Conservation (phyloP, 129 eudicot genomes). For the Silybum marianum region DNA sequence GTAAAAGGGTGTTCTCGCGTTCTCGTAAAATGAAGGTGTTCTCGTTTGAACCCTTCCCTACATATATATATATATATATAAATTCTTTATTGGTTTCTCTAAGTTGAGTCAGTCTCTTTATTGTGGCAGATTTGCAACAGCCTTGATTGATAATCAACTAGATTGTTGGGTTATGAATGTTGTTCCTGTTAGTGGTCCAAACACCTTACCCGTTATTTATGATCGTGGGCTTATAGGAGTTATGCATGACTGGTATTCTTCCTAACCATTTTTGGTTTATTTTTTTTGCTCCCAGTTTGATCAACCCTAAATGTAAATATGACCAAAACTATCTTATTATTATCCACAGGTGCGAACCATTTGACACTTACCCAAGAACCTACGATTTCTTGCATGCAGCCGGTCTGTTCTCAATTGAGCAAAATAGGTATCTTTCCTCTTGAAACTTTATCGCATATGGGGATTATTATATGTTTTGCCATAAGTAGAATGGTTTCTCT, state of each 20-base stretch:
- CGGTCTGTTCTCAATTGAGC: constrained; percentile 81
- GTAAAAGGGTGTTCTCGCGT: no score
- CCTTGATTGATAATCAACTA: constrained; percentile 60
- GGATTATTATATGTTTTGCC: background rate
- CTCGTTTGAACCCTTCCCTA: no score
- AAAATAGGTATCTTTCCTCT: constrained; percentile 58
- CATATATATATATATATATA: background rate
- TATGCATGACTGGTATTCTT: constrained; percentile 85
- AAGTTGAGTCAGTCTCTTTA: background rate
- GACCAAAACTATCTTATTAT: background rate
- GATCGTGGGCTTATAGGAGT: constrained; percentile 98
- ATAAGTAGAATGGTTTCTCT: background rate
- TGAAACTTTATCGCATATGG: background rate
- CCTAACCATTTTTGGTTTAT: background rate
- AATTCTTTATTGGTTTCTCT: background rate
- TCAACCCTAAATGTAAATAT: background rate
- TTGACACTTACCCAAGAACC: constrained; percentile 96
- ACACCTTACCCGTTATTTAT: constrained; percentile 88
- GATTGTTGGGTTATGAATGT: constrained; percentile 98
- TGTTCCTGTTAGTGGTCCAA: constrained; percentile 90
- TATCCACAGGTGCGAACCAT: constrained; percentile 84
- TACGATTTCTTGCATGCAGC: constrained; percentile 92
- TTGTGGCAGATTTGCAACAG: constrained; percentile 86
- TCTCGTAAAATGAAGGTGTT: no score
- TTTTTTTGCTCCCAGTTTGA: background rate